Evolutionary conservation across 805 yeast genomes (phyloP).

Genomic region (Starmerella bombi): DNA sequence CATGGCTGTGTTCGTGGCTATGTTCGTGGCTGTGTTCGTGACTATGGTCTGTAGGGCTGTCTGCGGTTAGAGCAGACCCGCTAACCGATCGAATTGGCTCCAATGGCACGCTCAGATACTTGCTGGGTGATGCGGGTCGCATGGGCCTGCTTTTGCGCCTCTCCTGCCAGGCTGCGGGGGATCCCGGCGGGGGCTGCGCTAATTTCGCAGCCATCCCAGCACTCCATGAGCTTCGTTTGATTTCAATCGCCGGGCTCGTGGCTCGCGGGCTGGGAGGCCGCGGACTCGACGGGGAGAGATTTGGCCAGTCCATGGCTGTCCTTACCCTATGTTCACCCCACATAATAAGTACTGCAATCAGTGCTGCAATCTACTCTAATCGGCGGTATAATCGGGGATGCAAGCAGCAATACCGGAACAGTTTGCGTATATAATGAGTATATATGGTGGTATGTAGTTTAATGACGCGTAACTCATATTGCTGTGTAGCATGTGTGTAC

Average conservation of each 20-base stretch:
- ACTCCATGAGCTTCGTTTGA: conserved; percentile 19
- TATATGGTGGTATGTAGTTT: no score
- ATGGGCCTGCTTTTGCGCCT: conserved; percentile 3
- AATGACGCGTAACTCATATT: no score
- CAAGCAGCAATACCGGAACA: no score
- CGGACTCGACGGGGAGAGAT: background rate
- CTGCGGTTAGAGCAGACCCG: conserved; percentile 4
- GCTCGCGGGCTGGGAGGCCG: background rate
- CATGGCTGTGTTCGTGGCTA: background rate
- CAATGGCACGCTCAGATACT: conserved; percentile 2
- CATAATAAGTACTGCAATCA: no score
- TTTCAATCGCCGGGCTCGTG: conserved; percentile 3
- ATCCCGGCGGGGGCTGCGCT: conserved; percentile 15
- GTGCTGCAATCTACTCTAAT: no score
- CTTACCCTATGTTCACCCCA: background rate
- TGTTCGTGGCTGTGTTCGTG: background rate
- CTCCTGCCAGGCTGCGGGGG: conserved; percentile 18
- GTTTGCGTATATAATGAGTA: no score
- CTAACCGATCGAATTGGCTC: conserved; percentile 13
- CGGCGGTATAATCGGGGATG: no score
- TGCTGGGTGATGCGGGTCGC: background rate
- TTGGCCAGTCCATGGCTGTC: background rate
- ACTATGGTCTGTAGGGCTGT: background rate
- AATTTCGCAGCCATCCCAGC: conserved; percentile 17
- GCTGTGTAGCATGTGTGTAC: no score